Base-by-base conservation (phyloP, 2,329 filamentous ascomycete species). In the Diaporthe nobilis region DNA sequence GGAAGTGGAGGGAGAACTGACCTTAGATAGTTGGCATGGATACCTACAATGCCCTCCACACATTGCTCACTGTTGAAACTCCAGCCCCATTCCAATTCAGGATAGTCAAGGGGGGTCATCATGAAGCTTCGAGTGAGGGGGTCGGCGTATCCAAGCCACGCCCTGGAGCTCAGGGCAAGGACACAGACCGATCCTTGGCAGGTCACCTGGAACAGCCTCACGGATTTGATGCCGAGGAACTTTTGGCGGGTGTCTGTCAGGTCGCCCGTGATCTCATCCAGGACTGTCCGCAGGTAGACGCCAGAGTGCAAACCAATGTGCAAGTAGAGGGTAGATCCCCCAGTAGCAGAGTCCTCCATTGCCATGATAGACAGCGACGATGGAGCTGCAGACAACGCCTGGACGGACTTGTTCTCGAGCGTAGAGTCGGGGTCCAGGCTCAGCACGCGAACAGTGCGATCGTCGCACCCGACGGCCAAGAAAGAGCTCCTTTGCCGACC, bases 51-150 rank as follows among this genome's bases (percentile, higher is more conserved):
- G 74, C 96, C 96, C 85, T 98, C 94, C 58, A 94, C 92, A 81
- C 96, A 98, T 83, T 98, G 94, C 82, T 98, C 95, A 82, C 96
- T 98, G 83, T 94, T 96, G 82, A 99, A 98, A 80, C 97, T 98
- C 93, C 96, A 98, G 4, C 94, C 96, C 88, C 95, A 98, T 83
- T 98, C 95, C 39, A 99, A 90, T 55, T 94, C 92, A 72, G 93
- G 92, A 81, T 98, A 98, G 83, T 94, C 95, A 42, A 99, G 86
- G 0, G 97, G 97, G 1, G 96, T 98, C 79, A 98, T 92, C 85
- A 97, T 95, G 81, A 98, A 98, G 51, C 93, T 93, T 81, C 94
- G 95, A 3, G 94, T 96, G 76, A 96, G 93, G 2, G 94, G 92
- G 80, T 98, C 95, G 0, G 95, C 94, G 82, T 98, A 98, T 58